Evolutionary conservation across 805 yeast species (phyloP), one percentile per base, ranked within the genome.

Genomic region (Jamesozyma hellenica): DNA sequence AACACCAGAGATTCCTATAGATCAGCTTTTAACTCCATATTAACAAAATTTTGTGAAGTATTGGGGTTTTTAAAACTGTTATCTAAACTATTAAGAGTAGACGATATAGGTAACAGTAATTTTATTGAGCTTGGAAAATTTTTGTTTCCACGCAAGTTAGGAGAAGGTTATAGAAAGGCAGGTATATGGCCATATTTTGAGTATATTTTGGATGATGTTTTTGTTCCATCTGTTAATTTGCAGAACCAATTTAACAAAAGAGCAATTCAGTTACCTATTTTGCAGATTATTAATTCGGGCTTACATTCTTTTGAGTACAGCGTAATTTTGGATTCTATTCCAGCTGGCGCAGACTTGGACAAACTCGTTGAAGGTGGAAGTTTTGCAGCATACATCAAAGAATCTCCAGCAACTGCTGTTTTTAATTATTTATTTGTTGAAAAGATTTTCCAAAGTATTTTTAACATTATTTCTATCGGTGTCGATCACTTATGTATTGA

Each of bases 141-240:
- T 12, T 67, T 75, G 11, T 82, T 68, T 50, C 95, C 95, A 1
- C 49, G 64, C 6, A 74, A 71, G 38, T 56, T 86, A 21, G 95
- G 95, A 0, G 55, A 56, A 2, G 65, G 67, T 0, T 72, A 77
- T 46, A 70, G 94, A 49, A 72, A 68, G 26, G 57, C 67, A 14
- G 95, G 95, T 2, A 60, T 86, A 5, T 75, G 87, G 75, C 86
- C 92, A 3, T 90, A 88, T 50, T 56, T 83, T 39, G 90, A 85
- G 39, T 86, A 75, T 49, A 55, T 87, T 12, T 52, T 82, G n/a
- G 62, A 70, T 11, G 82, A 81, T 32, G 74, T 87, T 0, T 75
- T 87, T 47, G 72, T 70, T 6, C 71, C 74, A 19, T 64, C 83
- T 2, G 52, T 62, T 2, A 58, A 53, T 34, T 48, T 63, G 21